A percentile compares a stretch with the other conserved stretches of the same genome.
Conservation (phyloP, 148 eudicot genomes). For the Fagopyrum homotropicum region DNA sequence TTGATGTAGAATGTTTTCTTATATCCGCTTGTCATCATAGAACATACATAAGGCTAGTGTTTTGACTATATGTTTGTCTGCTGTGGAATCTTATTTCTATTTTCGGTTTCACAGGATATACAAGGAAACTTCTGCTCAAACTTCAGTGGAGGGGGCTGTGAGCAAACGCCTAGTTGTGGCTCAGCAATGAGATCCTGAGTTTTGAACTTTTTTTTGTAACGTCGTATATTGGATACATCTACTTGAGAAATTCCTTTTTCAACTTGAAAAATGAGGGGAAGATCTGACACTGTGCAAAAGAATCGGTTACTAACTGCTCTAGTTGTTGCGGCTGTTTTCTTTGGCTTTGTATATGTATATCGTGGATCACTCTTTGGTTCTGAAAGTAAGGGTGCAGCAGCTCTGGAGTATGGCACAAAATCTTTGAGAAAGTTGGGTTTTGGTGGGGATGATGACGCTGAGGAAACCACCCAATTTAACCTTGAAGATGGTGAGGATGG, state of each 20-base stretch:
- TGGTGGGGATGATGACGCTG: conserved; percentile 85
- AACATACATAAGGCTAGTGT: background rate
- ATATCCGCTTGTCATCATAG: background rate
- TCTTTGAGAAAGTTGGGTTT: conserved; percentile 85
- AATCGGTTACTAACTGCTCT: conserved; percentile 60
- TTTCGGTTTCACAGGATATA: background rate
- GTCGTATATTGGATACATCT: conserved; percentile 2
- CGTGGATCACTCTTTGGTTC: conserved; percentile 61
- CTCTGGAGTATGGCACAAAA: conserved; percentile 86
- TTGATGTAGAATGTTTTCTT: background rate
- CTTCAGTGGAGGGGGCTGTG: conserved; percentile 1
- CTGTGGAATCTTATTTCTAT: background rate
- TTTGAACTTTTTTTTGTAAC: conserved; percentile 4
- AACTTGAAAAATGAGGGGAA: conserved; percentile 59
- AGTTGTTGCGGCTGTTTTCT: conserved; percentile 40
- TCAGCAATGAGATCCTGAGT: conserved; percentile 18
- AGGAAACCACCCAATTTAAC: conserved; percentile 50
- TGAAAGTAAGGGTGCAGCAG: conserved; percentile 56
- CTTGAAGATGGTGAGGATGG: conserved; percentile 65
- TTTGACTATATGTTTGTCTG: background rate
- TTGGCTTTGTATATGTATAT: conserved; percentile 63
- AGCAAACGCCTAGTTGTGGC: background rate
- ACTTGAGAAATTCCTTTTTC: background rate
- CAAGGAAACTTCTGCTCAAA: background rate
- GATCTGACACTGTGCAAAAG: conserved; percentile 81